Conservation (phyloP, 192 early-diverging fungal species). For the Rhizophlyctis rosea region DNA sequence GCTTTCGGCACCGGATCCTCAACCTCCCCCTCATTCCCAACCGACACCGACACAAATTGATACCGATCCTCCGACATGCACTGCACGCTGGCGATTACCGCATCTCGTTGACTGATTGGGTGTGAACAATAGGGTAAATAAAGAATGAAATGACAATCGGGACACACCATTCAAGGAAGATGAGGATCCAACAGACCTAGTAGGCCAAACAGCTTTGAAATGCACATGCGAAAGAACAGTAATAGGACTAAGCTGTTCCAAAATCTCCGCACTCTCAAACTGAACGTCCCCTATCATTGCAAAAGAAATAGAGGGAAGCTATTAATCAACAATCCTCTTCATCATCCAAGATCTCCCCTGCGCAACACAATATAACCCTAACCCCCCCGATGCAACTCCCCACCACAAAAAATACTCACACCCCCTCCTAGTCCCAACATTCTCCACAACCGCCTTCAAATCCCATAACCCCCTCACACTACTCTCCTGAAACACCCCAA, state of each 20-base stretch:
- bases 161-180: not conserved
- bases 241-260: constrained; percentile 18
- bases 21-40: constrained; percentile 12
- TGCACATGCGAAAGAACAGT: constrained; percentile 10
- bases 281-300: constrained; percentile 16
- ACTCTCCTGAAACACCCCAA: not conserved
- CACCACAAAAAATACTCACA: constrained; percentile 9
- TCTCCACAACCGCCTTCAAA: constrained; percentile 17
- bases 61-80: not conserved
- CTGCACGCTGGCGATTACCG: constrained; percentile 8
- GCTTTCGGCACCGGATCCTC: constrained; percentile 13
- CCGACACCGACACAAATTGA: constrained; percentile 7
- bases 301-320: not conserved
- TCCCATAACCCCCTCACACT: constrained; percentile 9
- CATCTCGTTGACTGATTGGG: constrained; percentile 12
- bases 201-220: constrained; percentile 30
- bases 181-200: constrained; percentile 16
- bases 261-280: constrained; percentile 13
- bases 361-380: too few species aligned
- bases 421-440: constrained; percentile 16
- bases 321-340: too few species aligned
- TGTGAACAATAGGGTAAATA: not conserved
- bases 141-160: not conserved
- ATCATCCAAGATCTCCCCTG: too few species aligned
- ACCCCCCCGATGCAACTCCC: not conserved